Evolutionary conservation across 73 alveolate species (phyloP), one percentile per base, ranked within the genome.

Genomic region (Paramecium caudatum): DNA sequence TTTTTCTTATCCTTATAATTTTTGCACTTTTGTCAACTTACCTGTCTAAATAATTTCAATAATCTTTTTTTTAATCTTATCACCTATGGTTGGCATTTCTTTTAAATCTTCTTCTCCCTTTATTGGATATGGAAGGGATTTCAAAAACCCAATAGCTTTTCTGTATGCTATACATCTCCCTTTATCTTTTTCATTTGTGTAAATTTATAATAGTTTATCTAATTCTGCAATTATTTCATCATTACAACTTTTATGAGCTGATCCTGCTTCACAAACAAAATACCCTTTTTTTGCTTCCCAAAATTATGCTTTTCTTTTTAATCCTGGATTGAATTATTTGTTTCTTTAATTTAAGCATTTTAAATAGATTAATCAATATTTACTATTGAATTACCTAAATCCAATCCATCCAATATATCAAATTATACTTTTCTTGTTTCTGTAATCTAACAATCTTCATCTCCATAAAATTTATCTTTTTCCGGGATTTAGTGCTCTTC

Each of bases 41-140:
- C 99, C 99, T 19, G 98, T 96, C 25, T 93, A 87, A 63, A 97
- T 90, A 9, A 95, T 97, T 94, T 97, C 99, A 61, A 91, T 88
- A 23, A 97, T 95, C 85, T 97, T 97, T 61, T 95, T 95, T 48
- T 94, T 92, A 13, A 97, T 92, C 83, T 96, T 96, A 37, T 92
- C 93, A 6, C 99, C 99, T 41, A 97, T 92, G 5, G 87, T 82
- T 12, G 94, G 94, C 33, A 95, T 50, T 21, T 65, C 69, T 34
- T 82, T 48, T 4, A 92, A 81, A 94, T 95, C 94, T 46, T 94
- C 96, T 12, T 81, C 94, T 5, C 91, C 36, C 13, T 61, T 83
- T 4, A 95, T 92, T 19, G 92, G 92, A 61, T 85, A 83, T 19
- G 94, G 78, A 27, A 82, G 82, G 0, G 94, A 37, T 90, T 90